A percentile compares a stretch with the other conserved stretches of the same genome.
Conservation (phyloP, 108 stramenopile genomes). For the Fistulifera solaris region DNA sequence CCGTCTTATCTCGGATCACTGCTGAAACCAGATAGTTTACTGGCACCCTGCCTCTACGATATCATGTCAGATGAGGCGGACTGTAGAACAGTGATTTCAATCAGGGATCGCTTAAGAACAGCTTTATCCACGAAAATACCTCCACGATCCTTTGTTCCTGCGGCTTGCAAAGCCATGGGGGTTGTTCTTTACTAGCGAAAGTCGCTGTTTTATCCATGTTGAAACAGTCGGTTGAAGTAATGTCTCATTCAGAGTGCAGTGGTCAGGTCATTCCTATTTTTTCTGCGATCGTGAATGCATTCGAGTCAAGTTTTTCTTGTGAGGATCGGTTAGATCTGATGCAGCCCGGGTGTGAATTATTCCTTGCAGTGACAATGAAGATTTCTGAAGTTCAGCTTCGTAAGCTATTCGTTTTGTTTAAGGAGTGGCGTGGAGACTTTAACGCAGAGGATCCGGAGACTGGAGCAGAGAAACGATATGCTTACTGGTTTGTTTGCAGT, state of each 20-base stretch:
- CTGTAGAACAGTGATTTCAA: conserved; percentile 9
- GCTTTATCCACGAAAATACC: conserved; percentile 41
- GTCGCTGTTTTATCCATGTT: conserved; percentile 19
- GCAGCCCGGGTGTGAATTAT: conserved; percentile 33
- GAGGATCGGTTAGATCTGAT: conserved; percentile 18
- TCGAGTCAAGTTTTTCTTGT: conserved; percentile 25
- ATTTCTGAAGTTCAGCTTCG: conserved; percentile 81
- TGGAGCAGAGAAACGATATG: conserved; percentile 23
- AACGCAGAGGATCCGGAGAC: conserved; percentile 13
- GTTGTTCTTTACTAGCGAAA: too few relatives aligned
- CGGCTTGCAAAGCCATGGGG: conserved; percentile 22
- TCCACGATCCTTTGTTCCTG: conserved; percentile 56
- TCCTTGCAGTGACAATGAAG: conserved; percentile 71
- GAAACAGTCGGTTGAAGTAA: conserved; percentile 35
- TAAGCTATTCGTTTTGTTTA: conserved; percentile 50
- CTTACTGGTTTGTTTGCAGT: conserved; percentile 74
- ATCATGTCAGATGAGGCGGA: conserved; percentile 8
- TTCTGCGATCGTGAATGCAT: conserved; percentile 38
- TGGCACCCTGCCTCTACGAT: conserved; percentile 28
- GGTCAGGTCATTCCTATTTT: conserved; percentile 40
- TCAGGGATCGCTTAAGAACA: conserved; percentile 19
- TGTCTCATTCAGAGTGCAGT: conserved; percentile 44
- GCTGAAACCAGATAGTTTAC: conserved; percentile 37
- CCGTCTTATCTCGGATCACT: conserved; percentile 49
- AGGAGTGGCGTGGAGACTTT: conserved; percentile 68